phyloP scores from a whole-genome alignment of 1,284 basidiomycete species.

The Boletus hoseneyae region DNA sequence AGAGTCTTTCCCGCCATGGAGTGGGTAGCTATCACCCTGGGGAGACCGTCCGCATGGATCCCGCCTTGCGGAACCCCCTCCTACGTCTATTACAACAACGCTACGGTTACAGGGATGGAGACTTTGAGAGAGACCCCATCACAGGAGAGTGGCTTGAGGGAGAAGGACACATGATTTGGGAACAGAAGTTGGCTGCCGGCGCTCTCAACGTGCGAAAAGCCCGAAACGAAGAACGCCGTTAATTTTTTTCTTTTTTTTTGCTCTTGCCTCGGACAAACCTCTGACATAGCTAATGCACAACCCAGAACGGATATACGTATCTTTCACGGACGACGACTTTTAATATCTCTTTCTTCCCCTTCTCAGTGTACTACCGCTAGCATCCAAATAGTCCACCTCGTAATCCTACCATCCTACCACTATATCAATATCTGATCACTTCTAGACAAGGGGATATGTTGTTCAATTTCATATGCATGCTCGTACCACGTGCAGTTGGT shows the following conservation, averaged over 20 bases:
- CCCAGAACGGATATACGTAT: conserved; percentile 29
- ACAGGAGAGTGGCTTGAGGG: conserved; percentile 63
- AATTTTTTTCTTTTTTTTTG: too few species aligned
- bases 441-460: conserved; percentile 21
- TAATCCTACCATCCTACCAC: conserved; percentile 24
- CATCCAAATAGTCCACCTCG: conserved; percentile 23
- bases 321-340: conserved; percentile 21
- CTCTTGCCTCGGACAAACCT: conserved; percentile 4
- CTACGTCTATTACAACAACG: conserved; percentile 64
- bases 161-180: conserved; percentile 62
- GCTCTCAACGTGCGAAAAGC: conserved; percentile 35
- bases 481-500: conserved; percentile 7
- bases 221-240: conserved; percentile 34
- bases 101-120: conserved; percentile 78
- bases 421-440: conserved; percentile 21
- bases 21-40: conserved; percentile 80
- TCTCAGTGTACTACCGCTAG: conserved; percentile 23
- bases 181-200: conserved; percentile 48
- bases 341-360: conserved; percentile 20
- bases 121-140: conserved; percentile 66
- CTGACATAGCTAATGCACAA: conserved; percentile 12
- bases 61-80: conserved; percentile 73
- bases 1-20: conserved; percentile 69
- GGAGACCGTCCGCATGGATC: conserved; percentile 82
- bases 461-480: conserved; percentile 20